Evolutionary conservation across 2,329 filamentous ascomycete species (phyloP).

Genomic region (Calycina herbarum): DNA sequence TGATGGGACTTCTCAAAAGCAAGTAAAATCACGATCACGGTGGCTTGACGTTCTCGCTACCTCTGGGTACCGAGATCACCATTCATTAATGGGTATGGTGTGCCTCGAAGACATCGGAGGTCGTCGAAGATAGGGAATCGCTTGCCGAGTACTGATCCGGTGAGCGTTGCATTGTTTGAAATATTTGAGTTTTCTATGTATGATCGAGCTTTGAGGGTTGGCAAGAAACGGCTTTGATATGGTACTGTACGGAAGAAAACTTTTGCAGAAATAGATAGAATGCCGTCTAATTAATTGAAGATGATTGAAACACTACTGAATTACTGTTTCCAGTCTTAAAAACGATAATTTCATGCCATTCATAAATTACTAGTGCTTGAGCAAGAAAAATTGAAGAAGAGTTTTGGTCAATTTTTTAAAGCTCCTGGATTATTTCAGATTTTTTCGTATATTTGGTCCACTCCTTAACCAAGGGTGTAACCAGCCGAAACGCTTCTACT

Average conservation of each 20-base stretch:
- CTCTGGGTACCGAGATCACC: conserved; percentile 41
- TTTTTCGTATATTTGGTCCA: too few species aligned
- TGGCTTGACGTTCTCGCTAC: conserved; percentile 17
- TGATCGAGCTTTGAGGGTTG: not conserved
- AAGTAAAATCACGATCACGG: not conserved
- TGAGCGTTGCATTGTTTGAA: conserved; percentile 33
- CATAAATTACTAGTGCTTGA: too few species aligned
- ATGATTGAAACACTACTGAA: too few species aligned
- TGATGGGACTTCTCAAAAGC: not conserved
- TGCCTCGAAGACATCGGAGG: conserved; percentile 40
- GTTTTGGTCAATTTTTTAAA: too few species aligned
- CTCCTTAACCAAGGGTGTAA: too few species aligned
- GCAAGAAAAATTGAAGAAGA: too few species aligned
- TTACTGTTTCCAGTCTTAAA: too few species aligned
- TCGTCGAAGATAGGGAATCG: conserved; percentile 40
- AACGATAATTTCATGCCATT: too few species aligned
- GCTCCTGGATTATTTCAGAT: too few species aligned
- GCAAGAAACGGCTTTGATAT: conserved; percentile 1
- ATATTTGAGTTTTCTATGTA: conserved; percentile 15
- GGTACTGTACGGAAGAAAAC: too few species aligned
- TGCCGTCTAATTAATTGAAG: too few species aligned
- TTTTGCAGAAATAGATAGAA: not conserved
- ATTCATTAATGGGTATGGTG: conserved; percentile 44
- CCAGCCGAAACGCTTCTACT: too few species aligned
- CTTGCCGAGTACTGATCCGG: conserved; percentile 41